Evolutionary conservation across 305 asterid genomes (phyloP).

Genomic region (Fraxinus velutina): DNA sequence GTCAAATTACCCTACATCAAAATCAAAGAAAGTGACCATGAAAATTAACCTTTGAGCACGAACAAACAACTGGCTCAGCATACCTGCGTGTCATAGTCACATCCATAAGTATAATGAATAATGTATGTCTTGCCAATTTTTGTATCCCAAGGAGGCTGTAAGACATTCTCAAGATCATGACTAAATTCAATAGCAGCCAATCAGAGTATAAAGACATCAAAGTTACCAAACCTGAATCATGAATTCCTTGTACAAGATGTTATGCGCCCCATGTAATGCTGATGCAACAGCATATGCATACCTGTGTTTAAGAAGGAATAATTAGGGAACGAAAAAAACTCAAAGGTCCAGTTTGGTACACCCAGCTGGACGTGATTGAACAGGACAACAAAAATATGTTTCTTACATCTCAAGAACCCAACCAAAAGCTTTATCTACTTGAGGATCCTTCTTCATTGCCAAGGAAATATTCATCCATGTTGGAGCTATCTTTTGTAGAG

Average conservation of each 20-base stretch:
- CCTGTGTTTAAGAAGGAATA: constrained; percentile 44
- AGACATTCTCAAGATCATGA: background rate
- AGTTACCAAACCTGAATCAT: constrained; percentile 70
- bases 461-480: constrained; percentile 98
- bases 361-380: background rate
- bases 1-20: constrained; percentile 64
- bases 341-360: background rate
- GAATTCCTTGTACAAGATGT: constrained; percentile 76
- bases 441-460: constrained; percentile 89
- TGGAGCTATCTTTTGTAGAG: constrained; percentile 72
- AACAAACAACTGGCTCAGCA: background rate
- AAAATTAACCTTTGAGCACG: background rate
- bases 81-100: constrained; percentile 85
- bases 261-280: constrained; percentile 68
- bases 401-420: constrained; percentile 97
- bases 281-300: constrained; percentile 89
- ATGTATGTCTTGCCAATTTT: constrained; percentile 62
- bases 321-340: background rate
- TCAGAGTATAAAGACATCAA: background rate
- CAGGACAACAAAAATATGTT: background rate
- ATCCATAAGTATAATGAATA: constrained; percentile 89
- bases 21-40: background rate
- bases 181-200: background rate
- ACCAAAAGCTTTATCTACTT: constrained; percentile 87
- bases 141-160: constrained; percentile 94